These are phyloP conservation scores for Kodamaea derodonti DNA, from an alignment of 1,139 yeast species.

Conservation along the genomic window DNA sequence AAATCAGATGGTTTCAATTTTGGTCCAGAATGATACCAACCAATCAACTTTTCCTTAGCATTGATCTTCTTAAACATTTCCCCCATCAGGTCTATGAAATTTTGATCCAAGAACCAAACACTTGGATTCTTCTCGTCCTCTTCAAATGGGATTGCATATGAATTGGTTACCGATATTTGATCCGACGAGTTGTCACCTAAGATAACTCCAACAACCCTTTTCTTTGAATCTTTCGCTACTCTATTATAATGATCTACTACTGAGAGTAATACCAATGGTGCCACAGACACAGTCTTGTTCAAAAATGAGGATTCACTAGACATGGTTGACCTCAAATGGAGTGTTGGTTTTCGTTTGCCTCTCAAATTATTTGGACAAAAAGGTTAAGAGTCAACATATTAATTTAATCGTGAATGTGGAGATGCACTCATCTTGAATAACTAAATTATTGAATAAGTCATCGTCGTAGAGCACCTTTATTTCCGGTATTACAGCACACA, in stretches of 20 bases:
- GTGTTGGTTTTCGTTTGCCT: slow-evolving; percentile 1
- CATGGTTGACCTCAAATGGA: background rate
- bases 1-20: slow-evolving; percentile 84
- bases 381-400: background rate
- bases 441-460: no score
- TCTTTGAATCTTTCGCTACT: slow-evolving; percentile 61
- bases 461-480: no score
- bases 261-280: slow-evolving; percentile 90
- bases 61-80: slow-evolving; percentile 97
- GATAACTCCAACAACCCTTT: slow-evolving; percentile 91
- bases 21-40: slow-evolving; percentile 99
- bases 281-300: slow-evolving; percentile 75
- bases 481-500: no score
- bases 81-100: slow-evolving; percentile 92
- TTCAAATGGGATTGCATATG: slow-evolving; percentile 90
- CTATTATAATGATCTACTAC: slow-evolving; percentile 95
- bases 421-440: background rate
- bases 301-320: slow-evolving; percentile 31
- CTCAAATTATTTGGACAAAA: background rate
- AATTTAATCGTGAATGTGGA: background rate
- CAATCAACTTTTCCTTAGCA: slow-evolving; percentile 92
- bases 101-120: slow-evolving; percentile 98
- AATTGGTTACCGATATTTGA: slow-evolving; percentile 63
- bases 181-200: slow-evolving; percentile 73
- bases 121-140: slow-evolving; percentile 89